These are phyloP conservation scores for Colletotrichum trifolii DNA, from an alignment of 2,329 filamentous ascomycete genomes.

Conservation along the genomic window DNA sequence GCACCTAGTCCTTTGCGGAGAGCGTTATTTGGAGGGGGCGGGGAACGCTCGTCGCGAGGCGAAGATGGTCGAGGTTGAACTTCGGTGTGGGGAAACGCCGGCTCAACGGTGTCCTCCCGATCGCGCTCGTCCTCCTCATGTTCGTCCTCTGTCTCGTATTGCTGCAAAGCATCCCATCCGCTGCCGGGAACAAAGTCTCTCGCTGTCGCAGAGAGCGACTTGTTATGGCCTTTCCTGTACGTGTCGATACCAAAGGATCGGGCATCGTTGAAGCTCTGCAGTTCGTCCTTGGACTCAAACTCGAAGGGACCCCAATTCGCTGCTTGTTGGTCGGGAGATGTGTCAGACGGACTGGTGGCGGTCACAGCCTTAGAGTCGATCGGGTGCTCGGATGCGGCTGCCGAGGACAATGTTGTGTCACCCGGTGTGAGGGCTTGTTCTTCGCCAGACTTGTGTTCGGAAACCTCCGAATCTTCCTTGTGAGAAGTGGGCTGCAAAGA, in stretches of 20 bases:
- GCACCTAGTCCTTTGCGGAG: constrained; percentile 54
- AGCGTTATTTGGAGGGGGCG: constrained; percentile 37
- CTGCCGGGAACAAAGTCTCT: constrained; percentile 71
- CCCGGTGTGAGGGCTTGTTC: constrained; percentile 57
- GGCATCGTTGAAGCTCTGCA: constrained; percentile 63
- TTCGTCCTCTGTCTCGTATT: constrained; percentile 37
- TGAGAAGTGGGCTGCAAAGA: constrained; percentile 24
- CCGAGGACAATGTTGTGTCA: constrained; percentile 66
- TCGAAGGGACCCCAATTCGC: constrained; percentile 71
- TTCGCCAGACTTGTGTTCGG: constrained; percentile 39
- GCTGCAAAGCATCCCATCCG: constrained; percentile 21
- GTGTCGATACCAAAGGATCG: constrained; percentile 59
- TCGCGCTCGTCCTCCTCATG: constrained; percentile 36
- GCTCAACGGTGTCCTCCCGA: constrained; percentile 37
- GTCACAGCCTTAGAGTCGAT: constrained; percentile 63
- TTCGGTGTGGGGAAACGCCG: constrained; percentile 21
- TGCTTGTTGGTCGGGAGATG: constrained; percentile 61
- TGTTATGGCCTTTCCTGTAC: constrained; percentile 57
- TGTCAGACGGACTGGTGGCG: constrained; percentile 62
- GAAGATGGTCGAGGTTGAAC: constrained; percentile 2
- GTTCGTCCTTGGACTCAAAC: constrained; percentile 61
- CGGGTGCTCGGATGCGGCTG: constrained; percentile 60
- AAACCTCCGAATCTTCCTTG: constrained; percentile 25
- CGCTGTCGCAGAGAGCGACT: constrained; percentile 76
- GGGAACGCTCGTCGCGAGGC: constrained; percentile 35